Conservation (phyloP, 192 early-diverging fungal species). For the Backusella macrospora region DNA sequence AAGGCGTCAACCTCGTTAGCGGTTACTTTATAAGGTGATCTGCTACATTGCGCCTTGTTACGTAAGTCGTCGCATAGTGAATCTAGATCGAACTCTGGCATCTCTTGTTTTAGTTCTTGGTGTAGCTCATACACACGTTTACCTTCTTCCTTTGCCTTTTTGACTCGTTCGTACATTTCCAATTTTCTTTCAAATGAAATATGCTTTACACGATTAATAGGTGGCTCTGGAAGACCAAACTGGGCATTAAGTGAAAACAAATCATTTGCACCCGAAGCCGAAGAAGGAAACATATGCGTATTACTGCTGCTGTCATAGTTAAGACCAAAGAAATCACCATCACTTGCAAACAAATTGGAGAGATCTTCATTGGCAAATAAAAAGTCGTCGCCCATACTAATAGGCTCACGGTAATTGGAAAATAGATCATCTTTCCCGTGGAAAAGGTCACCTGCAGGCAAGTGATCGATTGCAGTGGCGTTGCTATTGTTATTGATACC, state of each 20-base stretch:
- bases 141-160: conserved; percentile 1
- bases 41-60: conserved; percentile 27
- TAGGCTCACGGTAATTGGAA: conserved; percentile 21
- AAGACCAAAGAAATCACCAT: conserved; percentile 22
- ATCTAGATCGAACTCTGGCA: conserved; percentile 27
- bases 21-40: conserved; percentile 11
- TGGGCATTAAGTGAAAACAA: conserved; percentile 14
- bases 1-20: conserved; percentile 26
- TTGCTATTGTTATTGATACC: background rate
- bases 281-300: background rate
- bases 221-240: background rate
- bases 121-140: conserved; percentile 16
- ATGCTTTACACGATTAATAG: background rate
- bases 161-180: background rate
- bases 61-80: conserved; percentile 32
- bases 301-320: background rate
- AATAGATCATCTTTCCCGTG: conserved; percentile 34
- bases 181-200: background rate
- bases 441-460: conserved; percentile 22
- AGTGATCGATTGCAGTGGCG: background rate
- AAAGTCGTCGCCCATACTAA: background rate
- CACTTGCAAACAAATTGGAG: conserved; percentile 14
- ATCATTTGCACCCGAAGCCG: background rate
- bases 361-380: conserved; percentile 22
- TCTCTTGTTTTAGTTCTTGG: conserved; percentile 18